Evolutionary conservation across 306 rosid genomes (phyloP).

Genomic region (Begonia loranthoides): DNA sequence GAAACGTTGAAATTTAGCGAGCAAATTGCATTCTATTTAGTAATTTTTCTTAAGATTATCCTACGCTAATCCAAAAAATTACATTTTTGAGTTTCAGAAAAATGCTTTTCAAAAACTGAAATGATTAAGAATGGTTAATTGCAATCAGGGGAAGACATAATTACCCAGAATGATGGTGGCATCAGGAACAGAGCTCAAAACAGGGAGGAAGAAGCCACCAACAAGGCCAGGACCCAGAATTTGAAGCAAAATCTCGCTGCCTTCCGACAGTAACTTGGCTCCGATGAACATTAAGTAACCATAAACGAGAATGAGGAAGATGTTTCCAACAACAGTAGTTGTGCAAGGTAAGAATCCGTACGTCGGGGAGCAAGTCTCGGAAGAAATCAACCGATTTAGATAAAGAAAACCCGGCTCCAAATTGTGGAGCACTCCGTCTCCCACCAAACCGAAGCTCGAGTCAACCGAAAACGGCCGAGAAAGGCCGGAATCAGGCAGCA

Average conservation of each 20-base stretch:
- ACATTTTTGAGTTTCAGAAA: no score
- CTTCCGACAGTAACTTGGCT: slow-evolving; percentile 25
- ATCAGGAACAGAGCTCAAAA: slow-evolving; percentile 34
- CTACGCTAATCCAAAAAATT: no score
- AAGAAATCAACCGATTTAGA: no score
- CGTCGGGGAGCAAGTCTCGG: neutral
- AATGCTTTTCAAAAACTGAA: neutral
- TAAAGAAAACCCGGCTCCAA: no score
- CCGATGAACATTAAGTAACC: slow-evolving; percentile 36
- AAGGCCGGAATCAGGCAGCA: no score
- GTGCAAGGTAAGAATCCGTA: slow-evolving; percentile 42
- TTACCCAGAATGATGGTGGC: slow-evolving; percentile 35
- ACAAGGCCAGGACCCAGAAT: slow-evolving; percentile 37
- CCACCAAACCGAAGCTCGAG: no score
- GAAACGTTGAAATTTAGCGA: neutral
- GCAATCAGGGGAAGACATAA: neutral
- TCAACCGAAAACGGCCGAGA: no score
- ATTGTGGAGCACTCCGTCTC: no score
- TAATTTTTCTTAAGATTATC: no score
- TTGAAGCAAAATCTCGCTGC: slow-evolving; percentile 38
- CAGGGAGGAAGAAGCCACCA: slow-evolving; percentile 34
- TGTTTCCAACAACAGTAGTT: slow-evolving; percentile 18
- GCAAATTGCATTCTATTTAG: no score
- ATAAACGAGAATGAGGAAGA: slow-evolving; percentile 28
- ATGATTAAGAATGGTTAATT: neutral